Evolutionary conservation across 495 filamentous ascomycete genomes (phyloP), one percentile per base, ranked within the genome.

Genomic region (Penicillium coffeae): DNA sequence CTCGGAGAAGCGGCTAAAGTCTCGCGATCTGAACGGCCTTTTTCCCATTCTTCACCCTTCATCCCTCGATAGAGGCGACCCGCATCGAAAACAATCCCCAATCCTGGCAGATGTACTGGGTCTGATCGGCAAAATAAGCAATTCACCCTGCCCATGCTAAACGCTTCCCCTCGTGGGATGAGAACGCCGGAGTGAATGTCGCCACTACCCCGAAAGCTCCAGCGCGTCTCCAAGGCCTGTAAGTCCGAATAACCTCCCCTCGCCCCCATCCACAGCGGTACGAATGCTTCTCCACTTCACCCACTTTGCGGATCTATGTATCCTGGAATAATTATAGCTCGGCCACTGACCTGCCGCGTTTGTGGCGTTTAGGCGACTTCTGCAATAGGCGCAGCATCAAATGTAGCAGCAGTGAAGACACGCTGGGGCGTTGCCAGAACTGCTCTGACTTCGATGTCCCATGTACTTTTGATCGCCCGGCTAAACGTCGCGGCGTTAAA

Each of bases 401-500:
- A 40, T 65, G 62, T 39, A 50, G 56, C 38, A 37, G 33, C 19
- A 56, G 62, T 19, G 54, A 56, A 25, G 59, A 58, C n/a, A 33
- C 50, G 19, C 43, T 60, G 47, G 62, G 56, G 18, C 50, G 62
- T 12, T 65, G 62, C 39, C 56, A 65, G 34, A 65, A 65, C 44
- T 91, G 87, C 56, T 71, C 70, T 15, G 78, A 82, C 25, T 78
- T 91, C 33, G 75, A 84, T 37, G 85, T 90, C 18, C 80, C 85
- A 21, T 91, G 87, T 62, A 90, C 86, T 38, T 88, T 84, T 59
- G 71, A 83, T 38, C 70, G 87, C 45, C 81, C 82, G 20, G 85
- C 81, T 60, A 82, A 83, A 54, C 76, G 87, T 9, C 77, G 87
- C 46, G 87, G 87, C 35, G 60, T 65, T 38, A 65, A 64, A 38